Conservation (phyloP, 225 moss, liverwort and hornwort species). For the Ulota crispa region DNA sequence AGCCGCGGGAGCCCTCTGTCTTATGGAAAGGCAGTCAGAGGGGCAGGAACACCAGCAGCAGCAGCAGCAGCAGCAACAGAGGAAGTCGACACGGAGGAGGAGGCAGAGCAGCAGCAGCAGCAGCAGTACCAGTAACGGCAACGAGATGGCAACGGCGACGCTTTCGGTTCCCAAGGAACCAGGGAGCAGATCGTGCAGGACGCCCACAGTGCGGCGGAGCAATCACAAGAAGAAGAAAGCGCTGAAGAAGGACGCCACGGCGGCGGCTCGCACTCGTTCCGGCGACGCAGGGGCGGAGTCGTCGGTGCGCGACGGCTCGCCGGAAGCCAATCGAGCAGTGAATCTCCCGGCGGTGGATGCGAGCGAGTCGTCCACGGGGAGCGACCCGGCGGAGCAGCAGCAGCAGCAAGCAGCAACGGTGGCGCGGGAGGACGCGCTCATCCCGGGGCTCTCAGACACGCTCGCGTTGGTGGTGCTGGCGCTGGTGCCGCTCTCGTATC, state of each 20-base stretch:
- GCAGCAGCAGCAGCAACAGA: background rate
- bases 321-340: conserved; percentile 18
- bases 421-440: conserved; percentile 41
- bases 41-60: conserved; percentile 33
- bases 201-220: conserved; percentile 7
- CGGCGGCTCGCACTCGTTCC: conserved; percentile 14
- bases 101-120: conserved; percentile 8
- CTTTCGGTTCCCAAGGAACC: conserved; percentile 43
- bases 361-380: conserved; percentile 27
- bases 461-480: conserved; percentile 60
- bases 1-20: conserved; percentile 62
- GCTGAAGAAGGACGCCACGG: conserved; percentile 33
- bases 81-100: conserved; percentile 29
- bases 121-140: background rate
- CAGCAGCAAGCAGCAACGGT: background rate
- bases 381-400: conserved; percentile 1
- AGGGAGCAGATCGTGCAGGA: conserved; percentile 29
- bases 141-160: conserved; percentile 53
- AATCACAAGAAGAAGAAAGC: conserved; percentile 43
- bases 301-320: conserved; percentile 10
- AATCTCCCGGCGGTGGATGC: conserved; percentile 24
- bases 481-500: conserved; percentile 63
- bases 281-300: conserved; percentile 23
- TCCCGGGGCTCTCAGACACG: conserved; percentile 61
- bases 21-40: conserved; percentile 63